Evolutionary conservation across 73 alveolate genomes (phyloP), one percentile per base, ranked within the genome.

Genomic region (Paramecium octaurelia): DNA sequence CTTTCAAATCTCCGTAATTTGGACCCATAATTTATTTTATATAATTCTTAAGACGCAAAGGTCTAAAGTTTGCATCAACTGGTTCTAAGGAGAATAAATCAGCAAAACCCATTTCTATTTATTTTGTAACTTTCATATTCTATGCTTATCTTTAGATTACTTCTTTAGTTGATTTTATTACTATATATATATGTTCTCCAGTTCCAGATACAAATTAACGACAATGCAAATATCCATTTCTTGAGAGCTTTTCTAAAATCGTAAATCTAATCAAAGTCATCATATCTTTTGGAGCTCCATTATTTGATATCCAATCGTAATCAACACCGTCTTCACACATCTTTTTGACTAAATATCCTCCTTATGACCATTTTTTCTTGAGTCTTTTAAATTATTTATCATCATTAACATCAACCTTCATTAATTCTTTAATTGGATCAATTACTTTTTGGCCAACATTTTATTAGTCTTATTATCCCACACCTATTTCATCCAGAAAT

Each of bases 21-120:
- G 44, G 48, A 64, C 87, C 87, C 9, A 43, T 1, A 12, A 73
- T 20, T 73, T 73, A 9, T 31, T 43, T 35, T 36, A 73, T 10
- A 73, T 87, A 60, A 38, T 87, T 87, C 46, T 87, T 87, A 16
- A 87, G 54, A 8, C 93, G 38, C 11, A 87, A 60, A 38, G 93
- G 93, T 43, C 93, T 73, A 87, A 64, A 87, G 21, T 58, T 60
- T 20, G 36, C 60, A 87, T 87, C 93, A 20, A 73, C 83, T 9
- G 93, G 93, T 36, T 87, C 93, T 21, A 87, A 68, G 40, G 88
- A 64, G 24, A 87, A 87, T 21, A 87, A 73, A 64, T 87, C 93
- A 7, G 93, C 85, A 40, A 48, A 87, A 34, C 93, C 93, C 85
- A 87, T 64, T 60, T 87, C 93, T 42, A 87, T 40, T 87, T 87